Percentiles rank a stretch among this genome's conserved stretches.
These are phyloP conservation scores for Ambrosiella cleistominuta DNA, from an alignment of 2,329 filamentous ascomycete species.

Conservation along the genomic window DNA sequence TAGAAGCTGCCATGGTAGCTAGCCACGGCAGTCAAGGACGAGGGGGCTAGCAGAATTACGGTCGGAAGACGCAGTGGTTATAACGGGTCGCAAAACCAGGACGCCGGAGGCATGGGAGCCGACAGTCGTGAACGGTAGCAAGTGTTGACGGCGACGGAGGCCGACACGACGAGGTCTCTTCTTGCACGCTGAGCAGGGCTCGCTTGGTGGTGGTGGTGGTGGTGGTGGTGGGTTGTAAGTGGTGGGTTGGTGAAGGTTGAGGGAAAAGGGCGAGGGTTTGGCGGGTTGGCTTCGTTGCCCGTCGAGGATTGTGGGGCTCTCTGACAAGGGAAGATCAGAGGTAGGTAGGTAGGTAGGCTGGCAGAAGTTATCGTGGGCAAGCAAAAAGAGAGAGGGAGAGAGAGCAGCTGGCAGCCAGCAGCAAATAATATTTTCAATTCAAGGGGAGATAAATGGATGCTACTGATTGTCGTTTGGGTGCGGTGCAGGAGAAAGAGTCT, in stretches of 20 bases:
- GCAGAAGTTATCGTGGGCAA: background rate
- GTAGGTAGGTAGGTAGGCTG: background rate
- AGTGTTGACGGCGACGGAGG: background rate
- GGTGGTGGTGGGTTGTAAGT: background rate
- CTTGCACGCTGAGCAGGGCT: background rate
- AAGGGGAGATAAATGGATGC: background rate
- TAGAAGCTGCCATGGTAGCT: constrained; percentile 25
- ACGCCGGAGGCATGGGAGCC: background rate
- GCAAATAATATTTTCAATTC: background rate
- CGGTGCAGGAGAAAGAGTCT: background rate
- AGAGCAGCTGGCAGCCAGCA: background rate
- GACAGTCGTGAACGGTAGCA: background rate
- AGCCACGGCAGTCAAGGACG: background rate
- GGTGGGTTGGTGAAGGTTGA: background rate
- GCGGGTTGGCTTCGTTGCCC: background rate
- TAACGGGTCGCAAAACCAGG: background rate
- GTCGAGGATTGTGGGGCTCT: background rate
- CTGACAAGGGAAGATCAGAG: background rate
- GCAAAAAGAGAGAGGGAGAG: background rate
- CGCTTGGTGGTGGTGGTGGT: too few species aligned
- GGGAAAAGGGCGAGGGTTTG: background rate
- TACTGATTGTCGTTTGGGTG: background rate
- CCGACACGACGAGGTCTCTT: background rate
- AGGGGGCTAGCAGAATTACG: background rate
- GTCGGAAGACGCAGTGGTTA: background rate